Evolutionary conservation across 2,329 filamentous ascomycete genomes (phyloP).

Genomic region (Rhexocercosporidium sp.): DNA sequence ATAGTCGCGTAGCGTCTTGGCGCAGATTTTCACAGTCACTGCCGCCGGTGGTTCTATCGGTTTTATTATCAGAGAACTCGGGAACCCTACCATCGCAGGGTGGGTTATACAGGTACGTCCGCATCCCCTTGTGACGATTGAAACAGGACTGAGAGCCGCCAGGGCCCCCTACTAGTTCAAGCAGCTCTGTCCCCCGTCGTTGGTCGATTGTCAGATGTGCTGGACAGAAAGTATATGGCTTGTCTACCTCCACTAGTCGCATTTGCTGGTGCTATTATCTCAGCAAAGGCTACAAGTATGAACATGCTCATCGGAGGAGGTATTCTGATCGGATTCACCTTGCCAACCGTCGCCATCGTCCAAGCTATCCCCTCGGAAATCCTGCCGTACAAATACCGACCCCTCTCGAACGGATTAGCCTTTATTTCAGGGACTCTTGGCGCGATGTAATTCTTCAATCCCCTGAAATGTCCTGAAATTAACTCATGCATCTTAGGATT

Average conservation of each 20-base stretch:
- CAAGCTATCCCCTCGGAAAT: conserved; percentile 62
- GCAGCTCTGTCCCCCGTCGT: conserved; percentile 60
- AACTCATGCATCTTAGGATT: conserved; percentile 33
- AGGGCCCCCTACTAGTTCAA: conserved; percentile 63
- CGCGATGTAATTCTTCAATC: conserved; percentile 51
- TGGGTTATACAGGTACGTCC: conserved; percentile 58
- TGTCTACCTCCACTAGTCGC: conserved; percentile 58
- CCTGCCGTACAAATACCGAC: conserved; percentile 59
- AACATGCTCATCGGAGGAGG: conserved; percentile 60
- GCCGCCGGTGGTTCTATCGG: conserved; percentile 60
- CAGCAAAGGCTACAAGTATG: conserved; percentile 60
- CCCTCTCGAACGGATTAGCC: conserved; percentile 58
- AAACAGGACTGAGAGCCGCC: background rate
- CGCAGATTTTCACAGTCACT: conserved; percentile 60
- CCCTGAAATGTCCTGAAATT: background rate
- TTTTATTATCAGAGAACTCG: conserved; percentile 60
- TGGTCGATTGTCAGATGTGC: conserved; percentile 61
- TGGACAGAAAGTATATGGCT: conserved; percentile 59
- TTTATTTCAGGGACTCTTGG: conserved; percentile 57
- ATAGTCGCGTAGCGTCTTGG: conserved; percentile 48
- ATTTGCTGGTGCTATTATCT: conserved; percentile 58
- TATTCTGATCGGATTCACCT: conserved; percentile 59
- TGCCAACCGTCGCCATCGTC: conserved; percentile 59
- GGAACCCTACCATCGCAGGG: conserved; percentile 53
- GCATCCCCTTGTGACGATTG: background rate